phyloP scores from a whole-genome alignment of 1,139 yeast genomes.

The Tardiomyces depauwii region DNA sequence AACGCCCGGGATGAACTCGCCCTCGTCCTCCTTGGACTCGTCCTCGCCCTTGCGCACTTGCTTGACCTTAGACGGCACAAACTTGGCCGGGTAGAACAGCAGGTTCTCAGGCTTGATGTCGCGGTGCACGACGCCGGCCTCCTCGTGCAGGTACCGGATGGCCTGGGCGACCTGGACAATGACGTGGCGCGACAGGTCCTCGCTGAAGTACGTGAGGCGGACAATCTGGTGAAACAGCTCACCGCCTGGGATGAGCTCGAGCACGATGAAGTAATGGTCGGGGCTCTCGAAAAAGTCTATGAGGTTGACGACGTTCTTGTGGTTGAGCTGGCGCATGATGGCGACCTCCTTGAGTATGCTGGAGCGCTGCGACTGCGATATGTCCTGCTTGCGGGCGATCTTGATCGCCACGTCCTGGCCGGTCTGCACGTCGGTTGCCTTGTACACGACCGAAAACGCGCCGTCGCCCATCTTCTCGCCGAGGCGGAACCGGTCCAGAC shows the following conservation, averaged over 20 bases:
- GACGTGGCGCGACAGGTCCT: constrained; percentile 62
- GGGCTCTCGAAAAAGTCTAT: constrained; percentile 94
- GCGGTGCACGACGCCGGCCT: constrained; percentile 75
- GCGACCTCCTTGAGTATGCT: constrained; percentile 79
- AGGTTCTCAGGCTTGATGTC: constrained; percentile 91
- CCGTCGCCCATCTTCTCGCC: constrained; percentile 91
- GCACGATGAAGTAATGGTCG: constrained; percentile 75
- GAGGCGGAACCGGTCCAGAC: constrained; percentile 52
- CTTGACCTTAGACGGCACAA: constrained; percentile 39
- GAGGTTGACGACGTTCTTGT: constrained; percentile 78
- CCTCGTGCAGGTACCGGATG: constrained; percentile 65
- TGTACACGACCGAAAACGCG: constrained; percentile 86
- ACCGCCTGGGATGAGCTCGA: constrained; percentile 89
- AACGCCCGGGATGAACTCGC: constrained; percentile 52
- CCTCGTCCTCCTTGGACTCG: constrained; percentile 85
- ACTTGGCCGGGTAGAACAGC: constrained; percentile 58
- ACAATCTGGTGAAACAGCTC: constrained; percentile 75
- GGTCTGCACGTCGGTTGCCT: constrained; percentile 73
- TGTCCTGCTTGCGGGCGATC: constrained; percentile 80
- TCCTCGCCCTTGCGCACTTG: constrained; percentile 56
- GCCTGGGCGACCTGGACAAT: constrained; percentile 80
- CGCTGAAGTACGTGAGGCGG: constrained; percentile 66
- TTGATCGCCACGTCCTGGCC: constrained; percentile 76
- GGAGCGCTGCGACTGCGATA: constrained; percentile 57
- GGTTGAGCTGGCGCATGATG: constrained; percentile 86